Base-by-base conservation (phyloP, 306 rosid genomes). In the Malus fusca region DNA sequence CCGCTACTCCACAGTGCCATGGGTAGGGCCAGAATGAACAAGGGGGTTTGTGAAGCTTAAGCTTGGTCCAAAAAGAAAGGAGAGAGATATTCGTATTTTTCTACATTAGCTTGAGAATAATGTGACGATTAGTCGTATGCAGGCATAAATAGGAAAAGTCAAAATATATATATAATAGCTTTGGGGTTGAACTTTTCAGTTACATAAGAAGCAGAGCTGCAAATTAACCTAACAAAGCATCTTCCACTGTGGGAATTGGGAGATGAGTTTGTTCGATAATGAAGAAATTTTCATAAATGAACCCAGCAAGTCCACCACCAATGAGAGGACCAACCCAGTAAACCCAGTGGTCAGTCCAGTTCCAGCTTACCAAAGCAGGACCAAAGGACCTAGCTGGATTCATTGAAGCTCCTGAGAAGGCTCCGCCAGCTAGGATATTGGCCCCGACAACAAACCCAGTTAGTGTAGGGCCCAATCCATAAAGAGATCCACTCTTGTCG, bases 311-410 rank as follows among this genome's bases (percentile, higher is more conserved):
- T 2, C 87, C 93, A 48, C 96, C 98, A 37, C 97, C 98, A 52
- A 90, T 83, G 13, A 92, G 90, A n/a, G 98, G 98, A 8, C 98
- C 96, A 61, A 90, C 93, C 96, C 98, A 94, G 72, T 94, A 92
- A 59, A 94, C 90, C 98, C 96, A 94, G 22, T 94, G 93, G 67
- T 94, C 88, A 0, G 97, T 92, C 97, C 96, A 94, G 61, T 86
- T 75, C 56, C 96, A 86, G 67, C 85, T 72, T 6, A 89, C 93
- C 87, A 94, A 82, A 55, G 98, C 96, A 12, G 97, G 96, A 63
- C 98, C 98, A 72, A 94, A 94, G 5, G 97, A 88, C 8, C 98
- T 81, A 6, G 96, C 96, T 0, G 97, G 97, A 86, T 94, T 94
- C 95, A 94, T 94, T 1, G 98, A 90, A 25, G 88, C 95, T 1